Evolutionary conservation across 1,284 basidiomycete genomes (phyloP).

Genomic region (Tilletia setariae): DNA sequence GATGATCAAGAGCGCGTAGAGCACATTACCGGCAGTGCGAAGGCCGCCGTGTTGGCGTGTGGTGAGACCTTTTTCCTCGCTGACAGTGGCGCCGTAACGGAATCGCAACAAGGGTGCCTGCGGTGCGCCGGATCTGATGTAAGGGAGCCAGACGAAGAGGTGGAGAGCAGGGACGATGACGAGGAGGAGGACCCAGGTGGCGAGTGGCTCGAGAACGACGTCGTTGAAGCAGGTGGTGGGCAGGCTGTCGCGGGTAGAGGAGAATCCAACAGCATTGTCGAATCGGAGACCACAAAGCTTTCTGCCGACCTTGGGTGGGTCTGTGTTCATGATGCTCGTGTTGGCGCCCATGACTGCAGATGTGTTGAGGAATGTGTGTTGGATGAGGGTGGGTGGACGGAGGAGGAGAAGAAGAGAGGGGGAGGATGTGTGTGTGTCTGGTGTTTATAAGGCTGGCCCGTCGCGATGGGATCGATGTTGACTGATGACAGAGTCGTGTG

Average conservation of each 20-base stretch:
- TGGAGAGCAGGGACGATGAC: conserved; percentile 26
- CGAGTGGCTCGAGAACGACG: conserved; percentile 35
- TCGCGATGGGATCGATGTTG: too few relatives aligned
- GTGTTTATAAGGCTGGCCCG: background rate
- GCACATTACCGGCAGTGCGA: conserved; percentile 19
- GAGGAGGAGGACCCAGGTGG: conserved; percentile 33
- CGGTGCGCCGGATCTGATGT: conserved; percentile 13
- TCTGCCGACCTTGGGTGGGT: conserved; percentile 8
- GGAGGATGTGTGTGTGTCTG: background rate
- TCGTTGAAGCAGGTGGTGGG: conserved; percentile 40
- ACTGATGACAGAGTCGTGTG: too few relatives aligned
- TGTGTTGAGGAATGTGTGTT: background rate
- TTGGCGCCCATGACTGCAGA: conserved; percentile 9
- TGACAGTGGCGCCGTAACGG: background rate
- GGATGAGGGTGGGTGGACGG: background rate
- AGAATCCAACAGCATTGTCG: conserved; percentile 19
- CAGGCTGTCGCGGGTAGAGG: conserved; percentile 23
- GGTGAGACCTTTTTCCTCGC: background rate
- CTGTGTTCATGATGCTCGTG: conserved; percentile 6
- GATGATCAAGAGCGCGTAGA: conserved; percentile 33
- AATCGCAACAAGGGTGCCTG: background rate
- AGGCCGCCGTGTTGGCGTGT: background rate
- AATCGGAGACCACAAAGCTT: conserved; percentile 2
- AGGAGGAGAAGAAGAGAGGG: background rate
- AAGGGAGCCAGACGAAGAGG: conserved; percentile 9